Evolutionary conservation across 495 filamentous ascomycete species (phyloP).

Genomic region (Friedmanniomyces simplex): DNA sequence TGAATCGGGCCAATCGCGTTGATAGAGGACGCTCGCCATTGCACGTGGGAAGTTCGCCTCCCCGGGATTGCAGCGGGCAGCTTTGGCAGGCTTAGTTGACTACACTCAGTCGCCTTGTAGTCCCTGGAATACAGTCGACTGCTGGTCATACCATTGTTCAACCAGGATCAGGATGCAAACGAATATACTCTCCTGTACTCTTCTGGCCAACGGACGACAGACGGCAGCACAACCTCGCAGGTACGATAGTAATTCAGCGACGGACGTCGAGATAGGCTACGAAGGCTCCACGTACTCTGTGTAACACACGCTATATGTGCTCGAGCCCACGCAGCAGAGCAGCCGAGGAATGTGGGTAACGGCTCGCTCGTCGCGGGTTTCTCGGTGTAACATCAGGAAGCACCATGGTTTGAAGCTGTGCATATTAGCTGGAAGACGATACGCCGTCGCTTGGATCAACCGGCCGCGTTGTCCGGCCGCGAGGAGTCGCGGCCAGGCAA

Average conservation of each 20-base stretch:
- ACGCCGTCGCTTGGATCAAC: not conserved
- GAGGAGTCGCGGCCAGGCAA: too few relatives aligned
- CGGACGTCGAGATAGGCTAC: slow-evolving; percentile 11
- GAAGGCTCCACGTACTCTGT: slow-evolving; percentile 3
- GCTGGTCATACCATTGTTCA: too few relatives aligned
- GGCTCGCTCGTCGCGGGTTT: not conserved
- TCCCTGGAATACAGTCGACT: too few relatives aligned
- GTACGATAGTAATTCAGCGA: not conserved
- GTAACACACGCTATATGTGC: not conserved
- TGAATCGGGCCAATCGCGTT: slow-evolving; percentile 2
- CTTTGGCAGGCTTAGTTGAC: too few relatives aligned
- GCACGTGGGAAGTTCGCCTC: not conserved
- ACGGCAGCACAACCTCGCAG: not conserved
- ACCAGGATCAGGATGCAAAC: too few relatives aligned
- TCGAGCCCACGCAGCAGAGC: not conserved
- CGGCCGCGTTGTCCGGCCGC: too few relatives aligned
- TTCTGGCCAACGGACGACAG: too few relatives aligned
- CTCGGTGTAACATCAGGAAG: not conserved
- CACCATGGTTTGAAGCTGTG: not conserved
- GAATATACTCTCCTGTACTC: not conserved
- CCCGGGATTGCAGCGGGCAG: not conserved
- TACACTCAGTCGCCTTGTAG: too few relatives aligned
- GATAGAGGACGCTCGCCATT: not conserved
- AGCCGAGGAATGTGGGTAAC: not conserved
- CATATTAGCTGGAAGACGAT: not conserved